Evolutionary conservation across 1,139 yeast species (phyloP).

Genomic region (Eremothecium gossypii): DNA sequence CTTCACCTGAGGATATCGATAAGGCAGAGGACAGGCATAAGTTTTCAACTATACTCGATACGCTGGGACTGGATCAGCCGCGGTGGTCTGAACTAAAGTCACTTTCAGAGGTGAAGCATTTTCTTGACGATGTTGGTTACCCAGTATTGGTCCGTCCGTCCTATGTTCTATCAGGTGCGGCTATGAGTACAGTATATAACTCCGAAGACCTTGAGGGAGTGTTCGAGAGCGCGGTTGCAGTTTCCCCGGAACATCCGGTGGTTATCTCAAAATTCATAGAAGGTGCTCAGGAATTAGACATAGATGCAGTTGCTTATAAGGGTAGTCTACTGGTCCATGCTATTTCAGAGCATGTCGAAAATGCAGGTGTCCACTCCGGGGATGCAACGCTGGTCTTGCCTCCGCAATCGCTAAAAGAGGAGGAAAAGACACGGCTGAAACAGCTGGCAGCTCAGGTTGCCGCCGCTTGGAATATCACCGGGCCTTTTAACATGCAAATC

Average conservation of each 20-base stretch:
- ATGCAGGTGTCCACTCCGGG: slow-evolving; percentile 98
- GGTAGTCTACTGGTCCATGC: slow-evolving; percentile 91
- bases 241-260: slow-evolving; percentile 93
- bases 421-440: slow-evolving; percentile 53
- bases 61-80: slow-evolving; percentile 91
- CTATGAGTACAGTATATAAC: slow-evolving; percentile 86
- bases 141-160: slow-evolving; percentile 98
- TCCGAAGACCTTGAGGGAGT: slow-evolving; percentile 72
- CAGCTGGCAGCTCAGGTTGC: slow-evolving; percentile 90
- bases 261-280: slow-evolving; percentile 92
- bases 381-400: slow-evolving; percentile 94
- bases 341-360: slow-evolving; percentile 94
- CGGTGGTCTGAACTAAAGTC: slow-evolving; percentile 94
- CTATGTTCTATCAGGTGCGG: slow-evolving; percentile 95
- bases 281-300: slow-evolving; percentile 94
- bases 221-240: slow-evolving; percentile 79
- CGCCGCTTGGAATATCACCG: slow-evolving; percentile 87
- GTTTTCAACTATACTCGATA: slow-evolving; percentile 88
- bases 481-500: slow-evolving; percentile 98
- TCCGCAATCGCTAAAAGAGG: slow-evolving; percentile 64
- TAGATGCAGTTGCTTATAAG: slow-evolving; percentile 88
- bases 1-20: slow-evolving; percentile 91
- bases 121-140: slow-evolving; percentile 81
- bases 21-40: slow-evolving; percentile 98
- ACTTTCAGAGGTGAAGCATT: slow-evolving; percentile 70